Base-by-base conservation (phyloP, 192 early-diverging fungal species). In the Coemansia sp. region DNA sequence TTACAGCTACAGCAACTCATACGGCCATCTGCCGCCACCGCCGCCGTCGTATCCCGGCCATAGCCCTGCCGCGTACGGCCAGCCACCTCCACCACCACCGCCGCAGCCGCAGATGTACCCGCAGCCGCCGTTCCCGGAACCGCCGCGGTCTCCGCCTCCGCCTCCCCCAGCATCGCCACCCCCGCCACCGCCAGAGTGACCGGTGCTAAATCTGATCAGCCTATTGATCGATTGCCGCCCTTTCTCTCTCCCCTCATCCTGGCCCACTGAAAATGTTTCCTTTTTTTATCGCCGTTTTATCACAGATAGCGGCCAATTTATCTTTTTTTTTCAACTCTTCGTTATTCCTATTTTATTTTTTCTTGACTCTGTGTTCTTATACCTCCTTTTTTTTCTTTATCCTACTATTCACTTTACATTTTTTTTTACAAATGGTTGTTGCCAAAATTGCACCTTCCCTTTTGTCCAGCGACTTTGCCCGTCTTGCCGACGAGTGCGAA, bases 401-500 rank as follows among this genome's bases (percentile, higher is more conserved):
- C 20, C 61, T 1, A 49, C 31, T 54, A 34, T 36, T n/a, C 31
- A n/a, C 50, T 1, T 33, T 29, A 25, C n/a, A 22, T 58, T 60
- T 67, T 7, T 7, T 40, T 25, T 55, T 12, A 25, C 60, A 48
- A 59, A 49, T 92, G 89, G 87, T 88, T 58, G 69, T 70, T 25
- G 88, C 92, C 55, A 95, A 91, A 64, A 97, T 95, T 73, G 87
- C 92, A 12, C 96, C 96, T 30, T 96, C 95, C 6, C 82, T 98
- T 77, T 89, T 96, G 25, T 92, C 93, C 28, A 83, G 87, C 69
- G 95, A 98, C 84, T 96, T 96, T 86, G 89, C 93, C 58, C 75
- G 82, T 33, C 87, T 98, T 12, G 91, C 92, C 4, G 82, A 75
- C 31, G 95, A 98, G 76, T 89, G 89, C 72, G 85, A 93, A 80